Evolutionary conservation across 805 yeast genomes (phyloP).

Genomic region (Saccharomycopsis oosterbeekiorum): DNA sequence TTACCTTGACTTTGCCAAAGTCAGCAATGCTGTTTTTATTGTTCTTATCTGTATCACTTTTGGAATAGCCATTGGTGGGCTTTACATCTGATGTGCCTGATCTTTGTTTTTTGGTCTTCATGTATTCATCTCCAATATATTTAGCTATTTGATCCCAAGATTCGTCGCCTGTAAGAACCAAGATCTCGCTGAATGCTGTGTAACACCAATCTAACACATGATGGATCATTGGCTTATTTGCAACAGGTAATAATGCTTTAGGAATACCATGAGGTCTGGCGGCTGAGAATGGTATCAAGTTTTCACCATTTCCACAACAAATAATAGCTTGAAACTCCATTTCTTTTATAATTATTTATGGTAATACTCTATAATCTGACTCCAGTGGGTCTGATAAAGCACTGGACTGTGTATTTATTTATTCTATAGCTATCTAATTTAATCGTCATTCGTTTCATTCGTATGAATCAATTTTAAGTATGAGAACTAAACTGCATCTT

Average conservation of each 20-base stretch:
- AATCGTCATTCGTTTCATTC: too few species aligned
- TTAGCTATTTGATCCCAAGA: slow-evolving; percentile 37
- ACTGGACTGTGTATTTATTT: too few species aligned
- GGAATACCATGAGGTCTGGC: slow-evolving; percentile 55
- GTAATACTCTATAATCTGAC: too few species aligned
- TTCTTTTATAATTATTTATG: neutral
- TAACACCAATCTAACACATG: slow-evolving; percentile 92
- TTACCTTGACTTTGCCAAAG: slow-evolving; percentile 29
- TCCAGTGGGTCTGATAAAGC: too few species aligned
- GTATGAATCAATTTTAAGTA: too few species aligned
- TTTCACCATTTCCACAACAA: slow-evolving; percentile 77
- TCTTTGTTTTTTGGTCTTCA: slow-evolving; percentile 28
- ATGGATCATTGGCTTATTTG: slow-evolving; percentile 79
- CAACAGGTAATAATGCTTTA: slow-evolving; percentile 84
- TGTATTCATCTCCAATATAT: slow-evolving; percentile 37
- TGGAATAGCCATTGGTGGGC: slow-evolving; percentile 9
- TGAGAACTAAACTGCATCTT: too few species aligned
- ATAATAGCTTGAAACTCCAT: slow-evolving; percentile 94
- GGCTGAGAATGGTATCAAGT: slow-evolving; percentile 61
- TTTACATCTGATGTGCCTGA: slow-evolving; percentile 22
- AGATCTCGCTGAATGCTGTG: slow-evolving; percentile 63
- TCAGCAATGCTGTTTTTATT: neutral
- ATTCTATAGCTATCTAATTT: too few species aligned
- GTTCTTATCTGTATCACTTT: slow-evolving; percentile 20
- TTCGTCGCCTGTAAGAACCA: slow-evolving; percentile 47